phyloP scores from a whole-genome alignment of 2,329 filamentous ascomycete species.

The Ceratocystis diversiconidia region DNA sequence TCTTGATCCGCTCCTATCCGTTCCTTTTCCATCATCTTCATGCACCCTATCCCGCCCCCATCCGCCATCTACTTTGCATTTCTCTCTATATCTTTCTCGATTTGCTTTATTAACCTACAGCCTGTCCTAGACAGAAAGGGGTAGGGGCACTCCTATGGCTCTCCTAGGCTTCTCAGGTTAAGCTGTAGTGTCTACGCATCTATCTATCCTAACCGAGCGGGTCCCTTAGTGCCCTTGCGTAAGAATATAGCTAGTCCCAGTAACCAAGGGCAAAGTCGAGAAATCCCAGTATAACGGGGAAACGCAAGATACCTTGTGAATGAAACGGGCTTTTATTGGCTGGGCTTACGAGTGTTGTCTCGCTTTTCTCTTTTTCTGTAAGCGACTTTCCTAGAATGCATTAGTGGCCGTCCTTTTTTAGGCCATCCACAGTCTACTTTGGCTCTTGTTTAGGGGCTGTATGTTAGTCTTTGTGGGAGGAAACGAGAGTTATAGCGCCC shows the following conservation, averaged over 20 bases:
- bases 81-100: not conserved
- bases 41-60: not conserved
- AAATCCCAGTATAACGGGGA: not conserved
- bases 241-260: not conserved
- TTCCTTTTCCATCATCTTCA: not conserved
- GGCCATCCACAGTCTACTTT: too few species aligned
- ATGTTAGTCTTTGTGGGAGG: not conserved
- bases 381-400: too few species aligned
- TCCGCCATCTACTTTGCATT: not conserved
- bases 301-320: not conserved
- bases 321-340: not conserved
- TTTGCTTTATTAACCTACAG: not conserved
- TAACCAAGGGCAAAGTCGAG: not conserved
- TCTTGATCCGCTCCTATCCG: not conserved
- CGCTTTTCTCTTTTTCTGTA: not conserved
- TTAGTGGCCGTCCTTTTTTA: too few species aligned
- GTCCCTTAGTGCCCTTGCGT: not conserved
- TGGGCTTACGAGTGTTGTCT: not conserved
- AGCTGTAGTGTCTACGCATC: not conserved
- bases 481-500: not conserved
- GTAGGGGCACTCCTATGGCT: not conserved
- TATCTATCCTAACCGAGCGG: not conserved
- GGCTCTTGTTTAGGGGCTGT: too few species aligned
- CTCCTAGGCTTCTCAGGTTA: not conserved
- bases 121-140: not conserved